Evolutionary conservation across 2,329 filamentous ascomycete genomes (phyloP).

Genomic region (Colletotrichum ledebouriae): DNA sequence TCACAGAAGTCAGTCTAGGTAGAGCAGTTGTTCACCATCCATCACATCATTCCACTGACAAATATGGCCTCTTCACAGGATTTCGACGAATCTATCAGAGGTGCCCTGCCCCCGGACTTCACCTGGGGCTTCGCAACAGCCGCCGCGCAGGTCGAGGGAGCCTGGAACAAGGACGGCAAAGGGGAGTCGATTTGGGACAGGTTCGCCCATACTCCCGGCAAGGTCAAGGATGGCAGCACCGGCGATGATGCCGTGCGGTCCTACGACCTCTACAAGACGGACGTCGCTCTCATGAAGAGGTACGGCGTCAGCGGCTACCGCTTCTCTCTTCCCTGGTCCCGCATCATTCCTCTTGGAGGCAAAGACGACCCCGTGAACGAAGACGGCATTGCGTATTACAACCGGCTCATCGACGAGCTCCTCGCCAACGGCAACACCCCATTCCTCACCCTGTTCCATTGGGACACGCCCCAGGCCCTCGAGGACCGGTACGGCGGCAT

Average conservation of each 20-base stretch:
- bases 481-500: conserved; percentile 72
- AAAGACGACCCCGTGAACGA: conserved; percentile 73
- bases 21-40: not conserved
- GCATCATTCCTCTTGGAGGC: conserved; percentile 74
- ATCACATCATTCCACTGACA: not conserved
- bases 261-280: conserved; percentile 61
- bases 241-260: conserved; percentile 55
- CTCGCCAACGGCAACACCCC: conserved; percentile 69
- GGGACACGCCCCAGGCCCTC: conserved; percentile 72
- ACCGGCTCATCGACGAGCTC: conserved; percentile 71
- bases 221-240: conserved; percentile 55
- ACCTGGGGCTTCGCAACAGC: conserved; percentile 58
- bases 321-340: conserved; percentile 75
- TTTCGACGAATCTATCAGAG: conserved; percentile 47
- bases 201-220: conserved; percentile 54
- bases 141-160: conserved; percentile 57
- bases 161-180: conserved; percentile 57
- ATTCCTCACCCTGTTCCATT: conserved; percentile 74
- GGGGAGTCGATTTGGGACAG: conserved; percentile 58
- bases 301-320: conserved; percentile 72
- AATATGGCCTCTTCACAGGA: conserved; percentile 44
- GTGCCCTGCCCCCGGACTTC: conserved; percentile 52
- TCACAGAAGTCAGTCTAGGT: not conserved
- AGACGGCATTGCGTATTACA: conserved; percentile 70
- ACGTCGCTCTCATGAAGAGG: conserved; percentile 71